Evolutionary conservation across 768 basidiomycete species (phyloP), one percentile per base, ranked within the genome.

Genomic region (Suillus variegatus): DNA sequence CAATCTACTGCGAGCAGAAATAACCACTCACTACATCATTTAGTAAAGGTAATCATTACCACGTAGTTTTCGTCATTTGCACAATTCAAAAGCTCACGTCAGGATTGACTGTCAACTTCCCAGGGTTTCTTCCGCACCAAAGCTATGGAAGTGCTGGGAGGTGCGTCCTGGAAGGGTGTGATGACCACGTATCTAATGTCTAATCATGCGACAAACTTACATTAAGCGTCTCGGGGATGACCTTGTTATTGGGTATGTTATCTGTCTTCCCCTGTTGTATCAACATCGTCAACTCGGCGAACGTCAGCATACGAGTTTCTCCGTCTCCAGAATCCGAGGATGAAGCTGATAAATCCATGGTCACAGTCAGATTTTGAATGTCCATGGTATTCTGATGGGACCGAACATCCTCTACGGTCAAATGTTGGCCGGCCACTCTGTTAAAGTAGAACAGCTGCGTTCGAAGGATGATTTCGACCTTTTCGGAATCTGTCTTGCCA

Each of bases 381-480:
- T 64, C 65, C 66, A 66, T 65, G 66, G 68, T 64, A 40, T 25
- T 28, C 44, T 56, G 47, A 64, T 64, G 25, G 63, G 55, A 61
- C 51, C 65, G 68, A 61, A 72, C 65, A 38, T 78, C 76, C 22
- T 77, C 77, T 35, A 75, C 66, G 20, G 66, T 70, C 61, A 81
- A 49, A 38, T 69, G 57, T 10, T 70, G 65, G 9, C 75, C 76
- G 14, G 72, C 72, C 38, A 73, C 72, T 87, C 78, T 79, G 76
- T 91, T 92, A 75, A 91, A 93, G 76, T 91, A 93, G 72, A 90
- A 93, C 0, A 92, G 81, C 20, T 85, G 81, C 2, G 86, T 85
- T 46, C 82, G 82, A 12, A 84, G 81, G 41, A 88, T 65, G 38
- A 85, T 76, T 32, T 86, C 83, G 16, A 84, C 82, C 63, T 70